Percentiles rank a stretch among this genome's conserved stretches.
These are phyloP conservation scores for Nothopassalora personata DNA, from an alignment of 2,329 filamentous ascomycete species.

Conservation along the genomic window DNA sequence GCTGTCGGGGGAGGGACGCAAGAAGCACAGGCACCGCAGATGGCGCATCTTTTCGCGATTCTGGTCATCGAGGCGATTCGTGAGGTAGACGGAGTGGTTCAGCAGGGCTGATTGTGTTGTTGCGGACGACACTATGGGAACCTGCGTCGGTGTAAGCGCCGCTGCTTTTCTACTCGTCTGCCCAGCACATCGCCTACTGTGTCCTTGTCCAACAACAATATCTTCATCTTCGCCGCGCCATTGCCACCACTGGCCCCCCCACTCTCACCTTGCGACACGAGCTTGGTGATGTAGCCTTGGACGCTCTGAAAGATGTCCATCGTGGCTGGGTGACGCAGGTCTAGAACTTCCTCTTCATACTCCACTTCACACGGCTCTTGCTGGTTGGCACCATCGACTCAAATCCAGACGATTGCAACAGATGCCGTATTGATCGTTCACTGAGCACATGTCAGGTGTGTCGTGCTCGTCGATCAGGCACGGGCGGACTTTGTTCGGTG, in stretches of 20 bases:
- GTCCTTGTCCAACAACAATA: slow-evolving; percentile 85
- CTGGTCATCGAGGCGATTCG: slow-evolving; percentile 86
- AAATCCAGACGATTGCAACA: not conserved
- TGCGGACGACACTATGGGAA: slow-evolving; percentile 88
- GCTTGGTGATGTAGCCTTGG: slow-evolving; percentile 92
- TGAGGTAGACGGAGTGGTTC: slow-evolving; percentile 96
- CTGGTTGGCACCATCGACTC: not conserved
- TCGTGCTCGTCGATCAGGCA: not conserved
- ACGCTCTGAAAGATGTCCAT: slow-evolving; percentile 96
- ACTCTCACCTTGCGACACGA: slow-evolving; percentile 75
- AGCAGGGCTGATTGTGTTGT: slow-evolving; percentile 92
- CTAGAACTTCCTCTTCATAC: not conserved
- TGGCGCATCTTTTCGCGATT: slow-evolving; percentile 97
- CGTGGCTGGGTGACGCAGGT: not conserved
- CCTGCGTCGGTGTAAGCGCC: slow-evolving; percentile 39
- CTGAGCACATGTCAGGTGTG: not conserved
- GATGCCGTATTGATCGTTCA: not conserved
- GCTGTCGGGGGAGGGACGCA: slow-evolving; percentile 85
- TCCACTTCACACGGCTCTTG: not conserved
- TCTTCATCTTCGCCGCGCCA: slow-evolving; percentile 90
- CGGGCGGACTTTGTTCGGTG: not conserved
- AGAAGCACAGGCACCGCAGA: slow-evolving; percentile 84
- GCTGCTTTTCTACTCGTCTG: not conserved
- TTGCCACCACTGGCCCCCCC: slow-evolving; percentile 38
- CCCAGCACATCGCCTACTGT: slow-evolving; percentile 53